Conservation (phyloP, 768 basidiomycete genomes). For the Sistotremastrum suecicum region DNA sequence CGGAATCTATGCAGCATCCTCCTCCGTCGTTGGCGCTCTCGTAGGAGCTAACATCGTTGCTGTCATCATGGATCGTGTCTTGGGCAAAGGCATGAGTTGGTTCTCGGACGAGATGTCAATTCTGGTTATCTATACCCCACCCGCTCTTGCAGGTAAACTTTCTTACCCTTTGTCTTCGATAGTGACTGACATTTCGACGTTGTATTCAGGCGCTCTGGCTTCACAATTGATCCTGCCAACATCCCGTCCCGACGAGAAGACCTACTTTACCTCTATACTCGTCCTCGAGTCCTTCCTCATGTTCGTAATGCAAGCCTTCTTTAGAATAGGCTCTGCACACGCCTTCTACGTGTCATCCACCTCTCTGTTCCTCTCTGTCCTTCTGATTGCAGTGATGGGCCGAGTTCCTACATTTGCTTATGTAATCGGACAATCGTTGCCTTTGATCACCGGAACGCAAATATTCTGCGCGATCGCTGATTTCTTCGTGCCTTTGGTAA, state of each 20-base stretch:
- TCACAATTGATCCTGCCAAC: constrained; percentile 23
- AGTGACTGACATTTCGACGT: too few relatives aligned
- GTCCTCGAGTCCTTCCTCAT: constrained; percentile 46
- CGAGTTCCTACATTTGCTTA: constrained; percentile 41
- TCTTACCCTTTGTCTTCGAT: not conserved
- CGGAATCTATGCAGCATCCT: constrained; percentile 34
- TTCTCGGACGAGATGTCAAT: constrained; percentile 56
- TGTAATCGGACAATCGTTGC: constrained; percentile 40
- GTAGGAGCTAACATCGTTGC: constrained; percentile 61
- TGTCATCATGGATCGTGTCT: constrained; percentile 41
- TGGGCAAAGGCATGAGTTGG: constrained; percentile 75
- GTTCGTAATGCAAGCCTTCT: constrained; percentile 37
- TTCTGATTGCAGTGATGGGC: constrained; percentile 24
- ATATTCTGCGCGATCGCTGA: constrained; percentile 51
- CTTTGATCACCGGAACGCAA: constrained; percentile 43
- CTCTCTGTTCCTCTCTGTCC: constrained; percentile 48
- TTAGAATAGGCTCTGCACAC: constrained; percentile 55
- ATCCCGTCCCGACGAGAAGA: constrained; percentile 47
- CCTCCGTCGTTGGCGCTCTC: constrained; percentile 41
- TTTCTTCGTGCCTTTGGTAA: constrained; percentile 80
- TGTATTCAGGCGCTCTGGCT: not conserved
- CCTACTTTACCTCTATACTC: constrained; percentile 43
- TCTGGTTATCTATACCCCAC: constrained; percentile 59
- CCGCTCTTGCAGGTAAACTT: constrained; percentile 52
- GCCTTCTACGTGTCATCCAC: constrained; percentile 16